These are phyloP conservation scores for Alternaria brassicae DNA, from an alignment of 2,329 filamentous ascomycete genomes.

Conservation along the genomic window DNA sequence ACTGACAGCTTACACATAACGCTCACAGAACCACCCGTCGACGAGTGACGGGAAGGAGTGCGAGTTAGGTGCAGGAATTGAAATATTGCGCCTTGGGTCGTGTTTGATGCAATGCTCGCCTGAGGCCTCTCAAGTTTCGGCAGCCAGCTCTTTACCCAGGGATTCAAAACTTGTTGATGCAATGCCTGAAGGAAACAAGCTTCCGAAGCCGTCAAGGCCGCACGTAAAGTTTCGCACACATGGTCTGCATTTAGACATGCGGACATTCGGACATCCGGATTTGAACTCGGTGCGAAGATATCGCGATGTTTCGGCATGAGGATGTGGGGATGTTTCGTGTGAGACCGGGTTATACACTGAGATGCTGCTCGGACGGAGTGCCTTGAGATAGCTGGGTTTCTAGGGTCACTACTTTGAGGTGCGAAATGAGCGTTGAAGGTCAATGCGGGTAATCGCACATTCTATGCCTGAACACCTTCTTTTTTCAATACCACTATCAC, in stretches of 20 bases:
- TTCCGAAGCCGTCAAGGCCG: background rate
- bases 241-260: slow-evolving; percentile 9
- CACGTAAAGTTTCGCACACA: background rate
- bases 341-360: slow-evolving; percentile 3
- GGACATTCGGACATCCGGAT: slow-evolving; percentile 1
- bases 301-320: slow-evolving; percentile 4
- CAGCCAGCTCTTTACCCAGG: background rate
- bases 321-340: slow-evolving; percentile 1
- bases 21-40: background rate
- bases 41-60: background rate
- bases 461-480: background rate
- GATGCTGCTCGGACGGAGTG: background rate
- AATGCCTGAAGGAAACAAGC: slow-evolving; percentile 5
- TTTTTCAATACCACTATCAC: background rate
- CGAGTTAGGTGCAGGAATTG: slow-evolving; percentile 7
- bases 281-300: background rate
- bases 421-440: background rate
- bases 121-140: slow-evolving; percentile 13
- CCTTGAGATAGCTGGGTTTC: background rate
- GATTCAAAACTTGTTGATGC: slow-evolving; percentile 9
- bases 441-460: background rate
- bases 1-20: background rate
- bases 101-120: slow-evolving; percentile 15
- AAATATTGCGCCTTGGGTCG: slow-evolving; percentile 4
- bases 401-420: background rate